Base-by-base conservation (phyloP, 768 basidiomycete genomes). In the Pulveroboletus sp. region DNA sequence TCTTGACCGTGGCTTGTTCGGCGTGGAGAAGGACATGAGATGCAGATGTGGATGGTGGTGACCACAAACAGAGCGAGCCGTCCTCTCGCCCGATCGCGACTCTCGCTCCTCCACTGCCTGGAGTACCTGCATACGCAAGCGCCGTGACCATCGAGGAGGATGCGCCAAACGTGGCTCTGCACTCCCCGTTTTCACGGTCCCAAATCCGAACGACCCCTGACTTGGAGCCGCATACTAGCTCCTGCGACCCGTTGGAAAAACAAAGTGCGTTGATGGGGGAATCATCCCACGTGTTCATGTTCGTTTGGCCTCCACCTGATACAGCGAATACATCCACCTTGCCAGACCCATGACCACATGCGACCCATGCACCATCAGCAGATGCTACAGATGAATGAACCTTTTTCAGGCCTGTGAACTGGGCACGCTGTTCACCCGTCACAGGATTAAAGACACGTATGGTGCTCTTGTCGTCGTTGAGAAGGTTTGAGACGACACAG, bases 201-300 rank as follows among this genome's bases (percentile, higher is more conserved):
- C 59, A 65, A 19, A 65, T 10, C 0, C 30, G 51, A 6, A 65
- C 52, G 3, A 48, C 44, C 2, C 53, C 54, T 2, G 40, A 17
- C n/a, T 45, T 3, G 16, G 49, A 61, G 5, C 57, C 64, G 0
- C 63, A 56, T 17, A 58, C 51, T 32, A 64, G 45, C 4, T 44
- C 37, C 35, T 26, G 26, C 3, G 49, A 50, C 19, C 55, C 49
- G 10, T 46, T 47, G 6, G 61, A 60, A 39, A 63, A 65, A 5
- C 37, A 14, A 30, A 64, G 42, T 1, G 44, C 50, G 1, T 23
- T 27, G 13, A 43, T 0, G 36, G 48, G 9, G 37, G 26, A 31
- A 17, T 9, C 43, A 5, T 36, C n/a, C 5, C 43, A 12, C 1
- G 10, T 36, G 4, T 2, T 3, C 5, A 60, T n/a, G 12, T 9